A percentile compares a stretch with the other conserved stretches of the same genome.
These are phyloP conservation scores for Martiniozyma asiatica DNA, from an alignment of 1,139 yeast genomes.

Conservation along the genomic window DNA sequence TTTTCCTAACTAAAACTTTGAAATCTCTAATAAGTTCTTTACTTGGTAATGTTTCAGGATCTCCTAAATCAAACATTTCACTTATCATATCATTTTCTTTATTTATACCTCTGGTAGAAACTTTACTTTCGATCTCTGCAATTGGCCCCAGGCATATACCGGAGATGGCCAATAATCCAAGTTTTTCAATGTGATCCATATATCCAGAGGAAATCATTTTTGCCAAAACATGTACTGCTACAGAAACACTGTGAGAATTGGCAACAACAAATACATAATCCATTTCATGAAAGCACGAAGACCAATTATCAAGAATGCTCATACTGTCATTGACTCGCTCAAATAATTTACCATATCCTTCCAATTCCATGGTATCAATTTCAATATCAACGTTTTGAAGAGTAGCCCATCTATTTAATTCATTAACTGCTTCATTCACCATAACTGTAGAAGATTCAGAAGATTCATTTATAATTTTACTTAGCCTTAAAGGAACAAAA, in stretches of 20 bases:
- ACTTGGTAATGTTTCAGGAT: constrained; percentile 26
- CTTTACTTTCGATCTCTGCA: constrained; percentile 31
- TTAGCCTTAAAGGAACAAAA: constrained; percentile 41
- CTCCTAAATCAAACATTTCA: constrained; percentile 37
- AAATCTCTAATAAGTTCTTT: constrained; percentile 25
- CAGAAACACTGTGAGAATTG: constrained; percentile 35
- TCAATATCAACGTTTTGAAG: constrained; percentile 20
- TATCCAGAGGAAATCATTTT: constrained; percentile 21
- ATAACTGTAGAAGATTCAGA: constrained; percentile 33
- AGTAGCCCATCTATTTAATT: constrained; percentile 30
- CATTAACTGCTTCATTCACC: constrained; percentile 27
- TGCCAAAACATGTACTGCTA: constrained; percentile 33
- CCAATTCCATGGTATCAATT: constrained; percentile 38
- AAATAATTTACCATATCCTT: constrained; percentile 38
- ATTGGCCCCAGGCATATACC: constrained; percentile 36
- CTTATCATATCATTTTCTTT: constrained; percentile 36
- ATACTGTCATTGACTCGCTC: constrained; percentile 29
- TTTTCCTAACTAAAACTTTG: constrained; percentile 24
- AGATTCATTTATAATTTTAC: constrained; percentile 33
- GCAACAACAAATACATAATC: constrained; percentile 35
- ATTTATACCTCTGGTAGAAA: constrained; percentile 31
- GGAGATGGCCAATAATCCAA: constrained; percentile 35
- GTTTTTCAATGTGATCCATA: constrained; percentile 15
- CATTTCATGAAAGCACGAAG: constrained; percentile 23
- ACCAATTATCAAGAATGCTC: constrained; percentile 34